These are phyloP conservation scores for Collybiopsis luxurians DNA, from an alignment of 768 basidiomycete genomes.

Conservation along the genomic window DNA sequence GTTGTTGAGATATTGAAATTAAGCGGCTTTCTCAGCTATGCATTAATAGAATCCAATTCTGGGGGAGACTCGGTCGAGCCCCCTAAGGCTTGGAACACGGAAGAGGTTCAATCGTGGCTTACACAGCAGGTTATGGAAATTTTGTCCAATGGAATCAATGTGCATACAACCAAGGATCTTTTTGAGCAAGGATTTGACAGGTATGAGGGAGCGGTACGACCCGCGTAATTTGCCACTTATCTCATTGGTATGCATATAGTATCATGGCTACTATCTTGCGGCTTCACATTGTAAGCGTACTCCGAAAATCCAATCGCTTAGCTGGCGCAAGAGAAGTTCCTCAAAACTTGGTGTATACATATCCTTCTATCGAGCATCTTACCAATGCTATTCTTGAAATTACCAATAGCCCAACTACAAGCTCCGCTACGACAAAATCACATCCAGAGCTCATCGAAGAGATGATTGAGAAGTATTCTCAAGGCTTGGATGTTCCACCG, in stretches of 20 bases:
- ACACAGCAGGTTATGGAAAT: background rate
- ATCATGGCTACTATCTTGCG: slow-evolving; percentile 2
- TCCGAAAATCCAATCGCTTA: background rate
- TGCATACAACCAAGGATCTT: background rate
- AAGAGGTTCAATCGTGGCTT: background rate
- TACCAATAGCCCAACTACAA: background rate
- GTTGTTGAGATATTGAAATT: no score
- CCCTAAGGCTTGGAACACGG: background rate
- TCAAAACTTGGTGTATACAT: background rate
- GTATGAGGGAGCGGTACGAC: background rate
- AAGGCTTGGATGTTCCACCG: background rate
- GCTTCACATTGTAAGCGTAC: background rate
- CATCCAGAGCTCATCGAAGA: background rate
- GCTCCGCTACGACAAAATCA: background rate
- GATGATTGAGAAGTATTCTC: slow-evolving; percentile 3
- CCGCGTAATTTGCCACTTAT: background rate
- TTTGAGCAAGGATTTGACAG: slow-evolving; percentile 7
- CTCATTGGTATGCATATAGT: background rate
- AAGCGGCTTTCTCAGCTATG: background rate
- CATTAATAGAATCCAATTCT: slow-evolving; percentile 1
- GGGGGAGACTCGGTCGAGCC: slow-evolving; percentile 4
- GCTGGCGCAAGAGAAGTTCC: background rate
- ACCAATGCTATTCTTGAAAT: background rate
- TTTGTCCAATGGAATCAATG: background rate
- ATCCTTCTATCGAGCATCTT: slow-evolving; percentile 3